Evolutionary conservation across 148 eudicot genomes (phyloP).

Genomic region (Dianthus caryophyllus): DNA sequence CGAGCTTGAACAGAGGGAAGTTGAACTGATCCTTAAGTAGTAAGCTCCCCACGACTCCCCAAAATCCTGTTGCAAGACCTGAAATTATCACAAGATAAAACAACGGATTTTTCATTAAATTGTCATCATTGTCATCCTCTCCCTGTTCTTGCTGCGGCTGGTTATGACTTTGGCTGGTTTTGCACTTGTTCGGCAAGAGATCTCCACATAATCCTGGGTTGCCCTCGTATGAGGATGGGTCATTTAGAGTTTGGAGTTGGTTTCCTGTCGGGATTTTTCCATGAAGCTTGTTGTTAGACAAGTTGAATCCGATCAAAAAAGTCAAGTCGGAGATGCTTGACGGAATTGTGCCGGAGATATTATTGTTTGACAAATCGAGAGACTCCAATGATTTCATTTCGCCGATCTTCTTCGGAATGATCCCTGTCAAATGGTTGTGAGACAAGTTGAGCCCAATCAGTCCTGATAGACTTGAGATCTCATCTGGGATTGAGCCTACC

Average conservation of each 20-base stretch:
- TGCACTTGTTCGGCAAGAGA: slow-evolving; percentile 28
- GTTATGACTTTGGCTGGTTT: neutral
- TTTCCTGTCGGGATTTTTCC: slow-evolving; percentile 29
- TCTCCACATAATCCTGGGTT: slow-evolving; percentile 42
- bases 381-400: slow-evolving; percentile 18
- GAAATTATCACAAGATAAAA: slow-evolving; percentile 7
- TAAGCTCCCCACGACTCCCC: too few relatives aligned
- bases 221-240: too few relatives aligned
- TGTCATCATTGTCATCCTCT: neutral
- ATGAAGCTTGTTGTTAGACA: slow-evolving; percentile 32
- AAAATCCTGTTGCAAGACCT: too few relatives aligned
- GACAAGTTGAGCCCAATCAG: slow-evolving; percentile 27
- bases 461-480: slow-evolving; percentile 23
- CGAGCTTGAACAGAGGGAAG: too few relatives aligned
- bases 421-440: slow-evolving; percentile 19
- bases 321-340: slow-evolving; percentile 25
- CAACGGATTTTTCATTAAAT: neutral
- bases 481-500: slow-evolving; percentile 35
- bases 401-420: slow-evolving; percentile 19
- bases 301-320: slow-evolving; percentile 25
- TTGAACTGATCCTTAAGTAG: too few relatives aligned
- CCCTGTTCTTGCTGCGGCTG: neutral
- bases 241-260: slow-evolving; percentile 5
- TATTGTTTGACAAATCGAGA: slow-evolving; percentile 37
- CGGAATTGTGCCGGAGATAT: slow-evolving; percentile 36